Percentiles rank a stretch among this genome's conserved stretches.
Conservation (phyloP, 129 eudicot species). For the Saussurea involucrata region DNA sequence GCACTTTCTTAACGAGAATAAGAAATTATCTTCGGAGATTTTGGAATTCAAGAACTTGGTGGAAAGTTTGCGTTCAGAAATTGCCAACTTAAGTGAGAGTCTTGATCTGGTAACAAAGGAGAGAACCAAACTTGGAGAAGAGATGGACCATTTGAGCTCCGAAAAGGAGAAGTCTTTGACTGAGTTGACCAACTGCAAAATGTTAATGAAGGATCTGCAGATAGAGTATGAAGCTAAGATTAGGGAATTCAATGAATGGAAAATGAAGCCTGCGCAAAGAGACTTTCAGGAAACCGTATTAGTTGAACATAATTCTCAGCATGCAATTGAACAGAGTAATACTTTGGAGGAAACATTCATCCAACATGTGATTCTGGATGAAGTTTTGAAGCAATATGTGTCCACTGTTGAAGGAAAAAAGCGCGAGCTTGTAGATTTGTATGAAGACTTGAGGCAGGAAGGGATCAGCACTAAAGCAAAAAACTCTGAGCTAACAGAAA, state of each 20-base stretch:
- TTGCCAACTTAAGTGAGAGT: conserved; percentile 31
- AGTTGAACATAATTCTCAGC: conserved; percentile 14
- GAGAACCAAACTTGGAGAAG: conserved; percentile 43
- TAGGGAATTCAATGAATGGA: conserved; percentile 24
- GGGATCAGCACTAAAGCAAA: conserved; percentile 33
- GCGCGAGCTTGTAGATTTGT: conserved; percentile 44
- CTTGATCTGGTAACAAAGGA: conserved; percentile 42
- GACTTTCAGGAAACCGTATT: background rate
- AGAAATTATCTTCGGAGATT: conserved; percentile 42
- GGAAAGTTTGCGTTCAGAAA: conserved; percentile 46
- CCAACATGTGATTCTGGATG: conserved; percentile 64
- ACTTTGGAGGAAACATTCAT: conserved; percentile 51
- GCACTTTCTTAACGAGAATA: conserved; percentile 28
- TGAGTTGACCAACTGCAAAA: conserved; percentile 37
- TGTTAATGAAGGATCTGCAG: conserved; percentile 27
- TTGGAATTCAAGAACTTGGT: conserved; percentile 40
- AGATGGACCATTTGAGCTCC: conserved; percentile 22
- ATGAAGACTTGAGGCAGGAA: conserved; percentile 47
- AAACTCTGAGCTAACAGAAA: conserved; percentile 47
- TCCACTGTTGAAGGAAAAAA: conserved; percentile 42
- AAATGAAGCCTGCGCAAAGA: conserved; percentile 11
- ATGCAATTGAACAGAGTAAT: conserved; percentile 24
- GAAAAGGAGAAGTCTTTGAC: conserved; percentile 47
- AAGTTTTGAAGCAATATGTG: conserved; percentile 56
- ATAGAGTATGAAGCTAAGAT: conserved; percentile 36